Base-by-base conservation (phyloP, 1,139 yeast species). In the Yamadazyma oceani region DNA sequence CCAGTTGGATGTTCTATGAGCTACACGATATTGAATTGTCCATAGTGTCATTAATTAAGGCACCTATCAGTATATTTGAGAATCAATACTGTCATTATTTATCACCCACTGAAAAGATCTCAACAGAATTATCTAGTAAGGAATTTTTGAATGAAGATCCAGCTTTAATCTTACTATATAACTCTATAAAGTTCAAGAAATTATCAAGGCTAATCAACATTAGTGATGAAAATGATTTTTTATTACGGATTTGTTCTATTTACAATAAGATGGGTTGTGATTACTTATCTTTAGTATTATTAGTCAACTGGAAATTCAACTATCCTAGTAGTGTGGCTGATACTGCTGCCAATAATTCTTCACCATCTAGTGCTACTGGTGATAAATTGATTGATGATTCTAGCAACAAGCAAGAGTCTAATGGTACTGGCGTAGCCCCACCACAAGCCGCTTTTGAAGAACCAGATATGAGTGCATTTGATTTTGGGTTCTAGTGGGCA, bases 181-280 rank as follows among this genome's bases (percentile, higher is more conserved):
- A 73, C 39, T 76, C 75, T 35, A 66, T 89, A 44, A 69, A 94
- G 37, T 63, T 66, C 36, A 66, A 73, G 44, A 49, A 69, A 12
- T 15, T 41, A 25, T 17, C 28, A 8, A 13, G 16, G 7, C 12
- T n/a, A 8, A 5, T 29, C 12, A 35, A 33, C 12, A 11, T 38
- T 11, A 50, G 54, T 3, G 64, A 67, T 34, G 97, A 90, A 52
- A 78, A 75, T 39, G 67, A 72, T 11, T 80, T 82, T 51, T 73
- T 89, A 10, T 55, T 77, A 16, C 78, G 80, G 46, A 82, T 83
- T 6, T 74, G 85, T 10, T 65, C 74, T 32, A 84, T 87, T 40
- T 86, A 88, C 52, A 69, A 79, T 11, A 69, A 95, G 42, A 88
- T 90, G 96, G 97, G 97, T 0, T 90, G 97, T 63, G 96, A 90